A percentile compares a stretch with the other conserved stretches of the same genome.
Evolutionary conservation across 306 rosid species (phyloP).

Genomic region (Prunus campanulata): DNA sequence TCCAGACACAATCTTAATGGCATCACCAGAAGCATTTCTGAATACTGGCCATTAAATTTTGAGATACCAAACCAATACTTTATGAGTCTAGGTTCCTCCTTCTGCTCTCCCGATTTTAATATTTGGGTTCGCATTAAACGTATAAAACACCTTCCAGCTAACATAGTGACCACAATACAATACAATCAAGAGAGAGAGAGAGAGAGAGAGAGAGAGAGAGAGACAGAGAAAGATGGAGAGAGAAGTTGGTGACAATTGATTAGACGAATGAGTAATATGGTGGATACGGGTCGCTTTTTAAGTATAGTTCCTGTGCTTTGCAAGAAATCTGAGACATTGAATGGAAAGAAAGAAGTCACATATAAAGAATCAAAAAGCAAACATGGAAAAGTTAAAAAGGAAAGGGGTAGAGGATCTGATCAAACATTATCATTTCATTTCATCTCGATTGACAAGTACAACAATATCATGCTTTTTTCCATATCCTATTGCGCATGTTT

Average conservation of each 20-base stretch:
- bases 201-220: background rate
- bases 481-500: background rate
- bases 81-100: background rate
- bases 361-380: background rate
- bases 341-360: background rate
- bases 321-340: background rate
- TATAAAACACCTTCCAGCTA: background rate
- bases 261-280: background rate
- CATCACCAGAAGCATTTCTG: background rate
- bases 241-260: background rate
- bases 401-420: background rate
- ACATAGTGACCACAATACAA: background rate
- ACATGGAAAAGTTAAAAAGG: background rate
- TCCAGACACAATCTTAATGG: background rate
- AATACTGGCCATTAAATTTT: background rate
- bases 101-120: background rate
- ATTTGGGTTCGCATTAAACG: background rate
- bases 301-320: background rate
- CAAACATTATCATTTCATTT: constrained; percentile 10
- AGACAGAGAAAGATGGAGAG: background rate
- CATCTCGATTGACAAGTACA: background rate
- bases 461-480: background rate
- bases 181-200: background rate
- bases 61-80: background rate
- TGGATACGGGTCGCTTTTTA: background rate